Conservation (phyloP, 257 asterid genomes). For the Nicotiana paniculata region DNA sequence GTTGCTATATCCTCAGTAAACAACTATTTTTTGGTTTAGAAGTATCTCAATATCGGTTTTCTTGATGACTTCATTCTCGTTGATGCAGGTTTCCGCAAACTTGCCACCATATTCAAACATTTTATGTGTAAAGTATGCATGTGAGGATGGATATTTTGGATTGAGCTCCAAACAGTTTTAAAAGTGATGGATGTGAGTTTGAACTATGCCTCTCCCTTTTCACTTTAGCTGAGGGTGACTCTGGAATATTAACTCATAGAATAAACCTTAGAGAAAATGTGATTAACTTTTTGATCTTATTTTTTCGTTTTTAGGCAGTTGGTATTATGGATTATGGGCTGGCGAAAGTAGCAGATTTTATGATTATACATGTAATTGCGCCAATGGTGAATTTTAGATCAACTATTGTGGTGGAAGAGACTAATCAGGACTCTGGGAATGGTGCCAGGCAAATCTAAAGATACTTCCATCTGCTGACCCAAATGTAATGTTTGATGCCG, state of each 20-base stretch:
- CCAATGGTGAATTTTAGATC: conserved; percentile 48
- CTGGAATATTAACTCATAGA: neutral
- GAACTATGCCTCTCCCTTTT: conserved; percentile 7
- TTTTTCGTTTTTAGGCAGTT: conserved; percentile 51
- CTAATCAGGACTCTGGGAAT: conserved; percentile 25
- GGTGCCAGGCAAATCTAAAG: conserved; percentile 43
- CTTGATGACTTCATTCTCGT: neutral
- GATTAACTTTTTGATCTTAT: neutral
- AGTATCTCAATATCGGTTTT: neutral
- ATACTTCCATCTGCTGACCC: conserved; percentile 46
- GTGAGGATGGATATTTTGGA: neutral
- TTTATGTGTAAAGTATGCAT: too few species aligned
- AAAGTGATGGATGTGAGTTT: conserved; percentile 85
- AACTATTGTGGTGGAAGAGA: conserved; percentile 43
- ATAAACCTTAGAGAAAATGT: neutral
- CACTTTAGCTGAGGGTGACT: neutral
- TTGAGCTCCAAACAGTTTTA: conserved; percentile 64
- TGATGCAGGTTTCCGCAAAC: conserved; percentile 42
- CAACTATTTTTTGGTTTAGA: neutral
- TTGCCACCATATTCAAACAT: too few species aligned
- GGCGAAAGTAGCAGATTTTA: conserved; percentile 76
- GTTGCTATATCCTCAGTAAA: conserved; percentile 10
- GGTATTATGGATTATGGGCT: conserved; percentile 77
- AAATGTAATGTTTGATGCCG: conserved; percentile 36
- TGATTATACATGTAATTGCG: conserved; percentile 48